A percentile compares a stretch with the other conserved stretches of the same genome.
phyloP scores from a whole-genome alignment of 2,329 filamentous ascomycete genomes.

The Aspergillus aculeatus region DNA sequence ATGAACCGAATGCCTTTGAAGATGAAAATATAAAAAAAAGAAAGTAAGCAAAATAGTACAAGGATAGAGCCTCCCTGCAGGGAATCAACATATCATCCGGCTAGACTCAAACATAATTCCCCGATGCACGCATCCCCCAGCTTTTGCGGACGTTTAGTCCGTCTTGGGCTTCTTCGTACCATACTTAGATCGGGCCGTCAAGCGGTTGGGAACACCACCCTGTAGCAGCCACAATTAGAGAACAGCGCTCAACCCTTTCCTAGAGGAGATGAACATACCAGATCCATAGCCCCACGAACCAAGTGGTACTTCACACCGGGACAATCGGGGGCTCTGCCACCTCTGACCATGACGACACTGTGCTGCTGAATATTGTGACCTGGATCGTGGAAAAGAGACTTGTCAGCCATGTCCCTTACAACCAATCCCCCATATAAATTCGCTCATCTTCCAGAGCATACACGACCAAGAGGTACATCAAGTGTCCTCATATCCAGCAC shows the following conservation, averaged over 20 bases:
- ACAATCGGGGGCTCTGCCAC: slow-evolving; percentile 92
- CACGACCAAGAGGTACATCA: not conserved
- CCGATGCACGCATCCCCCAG: not conserved
- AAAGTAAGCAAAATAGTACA: not conserved
- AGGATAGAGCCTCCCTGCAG: not conserved
- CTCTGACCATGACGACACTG: slow-evolving; percentile 92
- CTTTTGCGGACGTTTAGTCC: slow-evolving; percentile 42
- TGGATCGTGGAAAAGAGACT: slow-evolving; percentile 27
- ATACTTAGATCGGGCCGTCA: slow-evolving; percentile 89
- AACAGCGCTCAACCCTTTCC: not conserved
- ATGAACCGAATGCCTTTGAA: slow-evolving; percentile 13
- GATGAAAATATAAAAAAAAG: not conserved
- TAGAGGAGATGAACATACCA: slow-evolving; percentile 62
- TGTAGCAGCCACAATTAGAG: slow-evolving; percentile 42
- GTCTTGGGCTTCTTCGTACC: slow-evolving; percentile 98
- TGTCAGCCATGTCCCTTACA: slow-evolving; percentile 6
- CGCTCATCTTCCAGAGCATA: not conserved
- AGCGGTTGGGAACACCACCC: slow-evolving; percentile 85
- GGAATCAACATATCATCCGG: not conserved
- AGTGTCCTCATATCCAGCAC: not conserved
- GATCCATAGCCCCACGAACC: slow-evolving; percentile 84
- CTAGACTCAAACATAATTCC: not conserved
- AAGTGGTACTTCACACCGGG: slow-evolving; percentile 96
- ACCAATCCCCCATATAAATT: not conserved
- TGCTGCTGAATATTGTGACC: slow-evolving; percentile 99